Percentiles rank a stretch among this genome's conserved stretches.
Evolutionary conservation across 2,329 filamentous ascomycete genomes (phyloP).

Genomic region (Aspergillus transmontanensis): DNA sequence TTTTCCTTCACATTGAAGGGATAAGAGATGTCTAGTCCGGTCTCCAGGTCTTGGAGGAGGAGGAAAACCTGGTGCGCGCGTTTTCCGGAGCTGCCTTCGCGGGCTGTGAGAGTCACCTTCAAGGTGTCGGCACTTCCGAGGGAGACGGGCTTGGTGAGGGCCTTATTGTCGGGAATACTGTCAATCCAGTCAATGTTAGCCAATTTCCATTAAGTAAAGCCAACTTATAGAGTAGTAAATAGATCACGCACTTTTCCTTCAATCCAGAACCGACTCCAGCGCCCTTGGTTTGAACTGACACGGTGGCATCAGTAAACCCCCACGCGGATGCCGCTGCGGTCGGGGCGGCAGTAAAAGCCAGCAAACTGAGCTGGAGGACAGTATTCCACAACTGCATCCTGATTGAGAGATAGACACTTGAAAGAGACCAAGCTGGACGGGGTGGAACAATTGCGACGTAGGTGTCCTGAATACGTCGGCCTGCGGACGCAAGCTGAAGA

Average conservation of each 20-base stretch:
- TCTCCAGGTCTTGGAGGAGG: conserved; percentile 71
- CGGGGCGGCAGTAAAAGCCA: conserved; percentile 39
- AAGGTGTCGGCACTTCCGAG: conserved; percentile 72
- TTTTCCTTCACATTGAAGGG: conserved; percentile 81
- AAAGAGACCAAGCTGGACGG: conserved; percentile 10
- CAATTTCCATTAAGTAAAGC: neutral
- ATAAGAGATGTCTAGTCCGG: conserved; percentile 84
- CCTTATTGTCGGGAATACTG: conserved; percentile 63
- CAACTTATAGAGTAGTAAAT: neutral
- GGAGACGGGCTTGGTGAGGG: conserved; percentile 64
- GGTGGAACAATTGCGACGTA: conserved; percentile 8
- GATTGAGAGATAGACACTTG: conserved; percentile 11
- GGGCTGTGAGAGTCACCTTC: conserved; percentile 79
- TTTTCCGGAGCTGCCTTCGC: conserved; percentile 76
- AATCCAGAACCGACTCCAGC: conserved; percentile 54
- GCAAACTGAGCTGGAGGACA: conserved; percentile 38
- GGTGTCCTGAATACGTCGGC: conserved; percentile 2
- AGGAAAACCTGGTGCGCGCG: conserved; percentile 94
- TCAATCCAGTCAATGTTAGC: neutral
- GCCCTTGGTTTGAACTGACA: conserved; percentile 63
- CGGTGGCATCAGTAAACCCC: conserved; percentile 66
- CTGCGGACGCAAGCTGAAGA: conserved; percentile 7
- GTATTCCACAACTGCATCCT: conserved; percentile 42
- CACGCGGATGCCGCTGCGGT: conserved; percentile 55
- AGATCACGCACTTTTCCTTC: conserved; percentile 59